phyloP scores from a whole-genome alignment of 345 rosid genomes.

The Eucalyptus brandiana region DNA sequence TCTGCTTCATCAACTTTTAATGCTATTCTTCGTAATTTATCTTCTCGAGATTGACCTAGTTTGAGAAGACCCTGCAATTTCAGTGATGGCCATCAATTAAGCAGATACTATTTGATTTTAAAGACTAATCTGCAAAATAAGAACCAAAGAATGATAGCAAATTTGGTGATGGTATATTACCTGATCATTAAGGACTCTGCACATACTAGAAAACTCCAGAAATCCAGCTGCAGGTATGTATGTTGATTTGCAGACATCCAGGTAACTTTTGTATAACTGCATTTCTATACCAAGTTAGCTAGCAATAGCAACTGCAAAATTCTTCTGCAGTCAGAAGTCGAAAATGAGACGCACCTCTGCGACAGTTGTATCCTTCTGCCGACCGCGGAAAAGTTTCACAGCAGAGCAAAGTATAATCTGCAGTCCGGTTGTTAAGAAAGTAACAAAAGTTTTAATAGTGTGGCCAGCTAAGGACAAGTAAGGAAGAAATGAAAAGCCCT shows the following conservation, averaged over 20 bases:
- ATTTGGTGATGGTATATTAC: slow-evolving; percentile 9
- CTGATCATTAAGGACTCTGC: slow-evolving; percentile 76
- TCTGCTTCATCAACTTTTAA: slow-evolving; percentile 70
- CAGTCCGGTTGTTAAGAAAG: not conserved
- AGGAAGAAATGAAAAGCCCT: not conserved
- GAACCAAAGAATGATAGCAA: not conserved
- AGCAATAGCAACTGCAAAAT: not conserved
- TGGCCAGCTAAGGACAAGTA: not conserved
- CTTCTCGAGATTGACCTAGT: slow-evolving; percentile 64
- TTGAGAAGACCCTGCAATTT: slow-evolving; percentile 58
- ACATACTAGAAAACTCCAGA: slow-evolving; percentile 60
- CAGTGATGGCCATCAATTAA: not conserved
- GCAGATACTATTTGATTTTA: not conserved
- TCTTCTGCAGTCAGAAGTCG: not conserved
- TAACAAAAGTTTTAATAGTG: not conserved
- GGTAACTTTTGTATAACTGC: slow-evolving; percentile 71
- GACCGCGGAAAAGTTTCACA: slow-evolving; percentile 62
- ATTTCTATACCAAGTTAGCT: not conserved
- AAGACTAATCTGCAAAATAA: not conserved
- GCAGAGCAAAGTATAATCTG: slow-evolving; percentile 84
- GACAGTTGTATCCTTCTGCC: slow-evolving; percentile 66
- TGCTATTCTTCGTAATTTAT: slow-evolving; percentile 55
- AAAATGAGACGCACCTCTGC: slow-evolving; percentile 47
- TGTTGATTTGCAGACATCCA: slow-evolving; percentile 57
- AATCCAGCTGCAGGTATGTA: slow-evolving; percentile 60